A percentile compares a stretch with the other conserved stretches of the same genome.
Conservation (phyloP, 164 flowering plant species). For the Buxus sempervirens region DNA sequence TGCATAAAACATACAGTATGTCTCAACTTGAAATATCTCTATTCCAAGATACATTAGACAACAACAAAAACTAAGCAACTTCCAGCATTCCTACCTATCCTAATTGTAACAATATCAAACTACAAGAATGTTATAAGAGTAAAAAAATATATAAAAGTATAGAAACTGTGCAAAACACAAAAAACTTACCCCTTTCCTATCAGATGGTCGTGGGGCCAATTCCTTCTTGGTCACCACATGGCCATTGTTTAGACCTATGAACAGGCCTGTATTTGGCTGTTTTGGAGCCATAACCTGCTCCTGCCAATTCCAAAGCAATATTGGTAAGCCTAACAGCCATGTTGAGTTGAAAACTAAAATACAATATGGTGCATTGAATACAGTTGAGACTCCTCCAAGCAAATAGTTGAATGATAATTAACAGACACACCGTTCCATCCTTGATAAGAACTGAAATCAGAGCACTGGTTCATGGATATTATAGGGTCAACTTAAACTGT, state of each 20-base stretch:
- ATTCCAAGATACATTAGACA: not conserved
- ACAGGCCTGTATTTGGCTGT: constrained; percentile 55
- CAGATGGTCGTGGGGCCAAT: constrained; percentile 51
- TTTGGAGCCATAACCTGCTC: constrained; percentile 50
- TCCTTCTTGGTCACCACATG: constrained; percentile 50
- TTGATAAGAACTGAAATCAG: too few species aligned
- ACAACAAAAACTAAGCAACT: not conserved
- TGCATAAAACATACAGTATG: not conserved
- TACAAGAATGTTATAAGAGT: not conserved
- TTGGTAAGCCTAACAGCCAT: not conserved
- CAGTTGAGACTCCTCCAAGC: too few species aligned
- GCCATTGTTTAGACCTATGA: constrained; percentile 67
- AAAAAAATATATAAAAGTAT: not conserved
- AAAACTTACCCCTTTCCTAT: constrained; percentile 46
- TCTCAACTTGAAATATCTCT: not conserved
- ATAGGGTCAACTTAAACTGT: too few species aligned
- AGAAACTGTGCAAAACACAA: not conserved
- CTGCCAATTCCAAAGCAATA: not conserved
- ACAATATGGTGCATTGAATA: too few species aligned
- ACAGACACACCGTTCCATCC: too few species aligned
- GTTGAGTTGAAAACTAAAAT: too few species aligned
- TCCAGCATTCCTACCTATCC: not conserved
- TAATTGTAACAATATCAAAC: too few species aligned
- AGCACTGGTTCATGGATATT: too few species aligned
- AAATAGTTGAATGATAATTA: too few species aligned